Percentiles rank a stretch among this genome's conserved stretches.
These are phyloP conservation scores for Fusarium tjaetaba DNA, from an alignment of 2,329 filamentous ascomycete genomes.

Conservation along the genomic window DNA sequence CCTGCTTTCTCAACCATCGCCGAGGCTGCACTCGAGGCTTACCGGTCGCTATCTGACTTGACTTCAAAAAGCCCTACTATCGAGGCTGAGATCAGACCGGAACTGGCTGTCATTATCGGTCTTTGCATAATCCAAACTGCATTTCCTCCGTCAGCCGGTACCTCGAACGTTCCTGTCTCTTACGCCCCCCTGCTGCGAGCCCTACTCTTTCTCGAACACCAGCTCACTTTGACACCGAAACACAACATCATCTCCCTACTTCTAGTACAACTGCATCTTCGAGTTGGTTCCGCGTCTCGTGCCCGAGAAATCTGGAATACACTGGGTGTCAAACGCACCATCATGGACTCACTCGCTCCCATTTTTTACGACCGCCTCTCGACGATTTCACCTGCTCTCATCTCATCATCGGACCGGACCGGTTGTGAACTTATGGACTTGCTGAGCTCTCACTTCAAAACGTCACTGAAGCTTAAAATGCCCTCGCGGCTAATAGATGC, in stretches of 20 bases:
- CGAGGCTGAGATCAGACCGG: slow-evolving; percentile 44
- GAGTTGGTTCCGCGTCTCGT: slow-evolving; percentile 60
- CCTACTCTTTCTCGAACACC: slow-evolving; percentile 59
- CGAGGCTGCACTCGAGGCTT: slow-evolving; percentile 31
- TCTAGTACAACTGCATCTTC: slow-evolving; percentile 61
- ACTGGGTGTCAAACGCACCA: slow-evolving; percentile 65
- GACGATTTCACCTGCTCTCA: slow-evolving; percentile 57
- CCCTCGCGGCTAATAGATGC: slow-evolving; percentile 56
- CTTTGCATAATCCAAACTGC: slow-evolving; percentile 49
- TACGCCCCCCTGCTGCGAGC: slow-evolving; percentile 57
- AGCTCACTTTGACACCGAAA: slow-evolving; percentile 56
- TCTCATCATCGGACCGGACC: slow-evolving; percentile 47
- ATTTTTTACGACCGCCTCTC: slow-evolving; percentile 66
- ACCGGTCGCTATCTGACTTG: slow-evolving; percentile 24
- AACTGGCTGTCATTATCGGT: slow-evolving; percentile 49
- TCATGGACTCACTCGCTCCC: slow-evolving; percentile 65
- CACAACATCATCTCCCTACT: slow-evolving; percentile 60
- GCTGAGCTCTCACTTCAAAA: slow-evolving; percentile 57
- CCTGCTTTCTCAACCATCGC: slow-evolving; percentile 41
- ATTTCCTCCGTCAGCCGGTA: slow-evolving; percentile 38
- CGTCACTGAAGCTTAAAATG: slow-evolving; percentile 59
- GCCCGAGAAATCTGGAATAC: slow-evolving; percentile 60
- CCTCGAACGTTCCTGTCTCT: slow-evolving; percentile 31
- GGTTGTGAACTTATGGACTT: slow-evolving; percentile 54
- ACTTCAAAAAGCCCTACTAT: slow-evolving; percentile 23